phyloP scores from a whole-genome alignment of 768 basidiomycete genomes.

The Holtermanniella nyarrowii region DNA sequence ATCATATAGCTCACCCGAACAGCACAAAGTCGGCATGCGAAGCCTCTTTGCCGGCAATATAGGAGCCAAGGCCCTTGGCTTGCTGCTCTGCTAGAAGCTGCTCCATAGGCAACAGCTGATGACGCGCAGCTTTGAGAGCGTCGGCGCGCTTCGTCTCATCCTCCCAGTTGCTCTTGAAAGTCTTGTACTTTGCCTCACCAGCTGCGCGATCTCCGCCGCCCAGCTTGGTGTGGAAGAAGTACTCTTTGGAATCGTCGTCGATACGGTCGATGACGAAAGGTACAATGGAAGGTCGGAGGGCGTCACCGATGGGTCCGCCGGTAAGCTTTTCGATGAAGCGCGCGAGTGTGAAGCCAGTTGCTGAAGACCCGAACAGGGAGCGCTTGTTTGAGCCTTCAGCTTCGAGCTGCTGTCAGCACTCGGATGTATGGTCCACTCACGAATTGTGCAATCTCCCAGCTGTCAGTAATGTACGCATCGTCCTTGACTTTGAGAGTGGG shows the following conservation, averaged over 20 bases:
- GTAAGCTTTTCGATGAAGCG: constrained; percentile 4
- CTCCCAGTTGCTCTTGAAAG: background rate
- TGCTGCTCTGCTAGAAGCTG: background rate
- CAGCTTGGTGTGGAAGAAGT: background rate
- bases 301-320: constrained; percentile 2
- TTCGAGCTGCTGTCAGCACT: background rate
- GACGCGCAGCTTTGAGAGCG: background rate
- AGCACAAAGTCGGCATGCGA: background rate
- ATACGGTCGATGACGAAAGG: background rate
- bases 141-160: background rate
- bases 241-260: background rate
- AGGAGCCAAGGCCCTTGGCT: background rate
- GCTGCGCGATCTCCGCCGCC: background rate
- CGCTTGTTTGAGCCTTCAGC: background rate
- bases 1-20: background rate
- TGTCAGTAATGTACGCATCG: constrained; percentile 7
- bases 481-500: constrained; percentile 8
- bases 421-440: constrained; percentile 1
- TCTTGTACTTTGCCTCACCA: background rate
- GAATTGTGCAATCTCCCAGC: constrained; percentile 11
- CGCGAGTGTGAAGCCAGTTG: constrained; percentile 8
- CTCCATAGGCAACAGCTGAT: background rate
- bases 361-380: constrained; percentile 11
- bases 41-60: background rate
- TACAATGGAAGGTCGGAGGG: background rate